Base-by-base conservation (phyloP, 1,139 yeast genomes). In the Blastobotrys malaysiensis region DNA sequence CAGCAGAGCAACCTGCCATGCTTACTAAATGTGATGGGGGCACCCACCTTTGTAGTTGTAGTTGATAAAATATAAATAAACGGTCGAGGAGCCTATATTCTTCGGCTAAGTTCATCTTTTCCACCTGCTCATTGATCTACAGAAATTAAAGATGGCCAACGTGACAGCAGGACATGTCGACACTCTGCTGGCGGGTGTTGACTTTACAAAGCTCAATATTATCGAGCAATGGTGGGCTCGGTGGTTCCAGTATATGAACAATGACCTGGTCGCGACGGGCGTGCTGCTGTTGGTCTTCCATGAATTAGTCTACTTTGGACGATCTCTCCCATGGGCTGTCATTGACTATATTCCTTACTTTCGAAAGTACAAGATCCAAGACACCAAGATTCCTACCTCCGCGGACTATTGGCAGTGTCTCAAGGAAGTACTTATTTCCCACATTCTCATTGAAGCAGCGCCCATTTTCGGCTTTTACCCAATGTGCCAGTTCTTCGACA, bases 381-480 rank as follows among this genome's bases (percentile, higher is more conserved):
- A 87, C 52, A 78, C 82, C 43, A 88, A 88, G 69, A 72, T 86
- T 51, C 96, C 97, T 18, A 75, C 86, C 47, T 78, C 81, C 60
- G 77, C 79, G 66, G 97, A 91, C 72, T 97, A 91, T 71, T 83
- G 95, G 89, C 90, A 88, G 71, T 91, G 98, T 71, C 79, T 90
- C 59, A 86, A 86, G 70, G 77, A 88, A 19, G 97, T 91, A 27
- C 73, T 91, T 55, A 78, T 84, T 50, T 86, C 95, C 26, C 98
- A 91, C 73, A 83, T 89, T 67, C 72, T 91, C 59, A 96, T 91
- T 53, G 98, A 91, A 73, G 96, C 96, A 9, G 78, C 93, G 58
- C 98, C 97, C 54, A 91, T 91, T 64, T 91, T 97, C 96, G 84
- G 88, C 52, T 91, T 91, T 81, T 97, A 91, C 70, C 96, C 97